Evolutionary conservation across 2,329 filamentous ascomycete species (phyloP), one percentile per base, ranked within the genome.

Genomic region (Alternaria atra): DNA sequence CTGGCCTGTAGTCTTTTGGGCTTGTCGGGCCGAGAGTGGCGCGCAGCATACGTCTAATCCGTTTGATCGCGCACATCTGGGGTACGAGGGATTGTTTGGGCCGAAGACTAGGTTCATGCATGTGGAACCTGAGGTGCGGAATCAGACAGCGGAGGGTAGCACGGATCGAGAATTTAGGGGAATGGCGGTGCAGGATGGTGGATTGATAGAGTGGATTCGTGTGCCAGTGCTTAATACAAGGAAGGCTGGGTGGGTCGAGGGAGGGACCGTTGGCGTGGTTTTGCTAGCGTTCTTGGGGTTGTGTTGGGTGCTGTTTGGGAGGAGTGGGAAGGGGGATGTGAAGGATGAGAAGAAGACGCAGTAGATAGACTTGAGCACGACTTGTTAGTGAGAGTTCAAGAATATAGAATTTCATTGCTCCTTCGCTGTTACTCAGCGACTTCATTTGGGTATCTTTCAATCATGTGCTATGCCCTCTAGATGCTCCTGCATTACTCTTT

Each of bases 1-100:
- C 0, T 94, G 91, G 81, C 94, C 94, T 0, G 86, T 87, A 0
- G 86, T 97, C 0, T 97, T 97, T 82, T 97, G 94, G 94, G 93
- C 93, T 0, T 98, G 94, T 73, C 84, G 86, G 7, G 86, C 89
- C 0, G 85, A 87, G 9, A 85, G 87, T 52, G 87, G 86, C 1
- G 84, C 84, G 1, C 90, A 91, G 70, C 91, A 94, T 79, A 79
- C 86, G 0, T 86, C 84, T 5, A 97, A 91, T 72, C 94, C 94
- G 0, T 98, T 98, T 77, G 94, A 97, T 76, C 84, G 92, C 6
- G 82, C 85, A n/a, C 87, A 92, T 73, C 72, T 97, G n/a, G 94
- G 93, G 1, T 97, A 94, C 76, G 94, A 97, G 66, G 87, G 85
- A 0, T 79, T 96, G 8, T 97, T 97, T 76, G 87, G 86, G 2